Evolutionary conservation across 805 yeast species (phyloP), one percentile per base, ranked within the genome.

Genomic region (Metschnikowia continentalis): DNA sequence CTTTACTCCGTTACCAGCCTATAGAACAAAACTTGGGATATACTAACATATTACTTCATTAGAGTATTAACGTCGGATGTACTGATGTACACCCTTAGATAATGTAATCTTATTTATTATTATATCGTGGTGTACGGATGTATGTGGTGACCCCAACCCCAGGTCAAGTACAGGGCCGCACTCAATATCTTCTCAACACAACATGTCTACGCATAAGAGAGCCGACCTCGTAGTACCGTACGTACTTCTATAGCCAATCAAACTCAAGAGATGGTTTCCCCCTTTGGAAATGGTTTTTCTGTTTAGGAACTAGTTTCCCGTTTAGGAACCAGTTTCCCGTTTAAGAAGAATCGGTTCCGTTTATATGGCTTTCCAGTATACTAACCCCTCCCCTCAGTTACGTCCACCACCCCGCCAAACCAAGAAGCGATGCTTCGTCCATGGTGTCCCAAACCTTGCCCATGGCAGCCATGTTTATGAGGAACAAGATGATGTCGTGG

Each of bases 381-480:
- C 53, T 57, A 54, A 55, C 57, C 23, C 1, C 19, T 56, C 6
- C 6, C 19, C 8, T 6, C 49, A 70, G 74, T n/a, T 79, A 78
- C 68, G 61, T 61, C 48, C 84, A 79, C 59, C 61, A 63, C n/a
- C 75, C 79, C 46, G 77, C 80, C 36, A 76, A 76, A 55, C 70
- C 76, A 23, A 69, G 79, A 32, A 58, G 70, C n/a, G 76, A 76
- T 53, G 70, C 77, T 6, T 63, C 77, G 1, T 71, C 75, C 10
- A 70, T 78, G 65, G 69, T 79, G 42, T 66, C 79, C 39, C 86
- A 79, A 64, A 72, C 84, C 15, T 76, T 82, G 69, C 86, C 87
- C 32, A 79, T 82, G 84, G 83, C 84, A 3, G 86, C 86, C 43
- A 80, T 82, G 82, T 82, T 82, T 66, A 73, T 82, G 79, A 48